A percentile compares a stretch with the other conserved stretches of the same genome.
Conservation (phyloP, 2,329 filamentous ascomycete species). For the Lithohypha guttulata region DNA sequence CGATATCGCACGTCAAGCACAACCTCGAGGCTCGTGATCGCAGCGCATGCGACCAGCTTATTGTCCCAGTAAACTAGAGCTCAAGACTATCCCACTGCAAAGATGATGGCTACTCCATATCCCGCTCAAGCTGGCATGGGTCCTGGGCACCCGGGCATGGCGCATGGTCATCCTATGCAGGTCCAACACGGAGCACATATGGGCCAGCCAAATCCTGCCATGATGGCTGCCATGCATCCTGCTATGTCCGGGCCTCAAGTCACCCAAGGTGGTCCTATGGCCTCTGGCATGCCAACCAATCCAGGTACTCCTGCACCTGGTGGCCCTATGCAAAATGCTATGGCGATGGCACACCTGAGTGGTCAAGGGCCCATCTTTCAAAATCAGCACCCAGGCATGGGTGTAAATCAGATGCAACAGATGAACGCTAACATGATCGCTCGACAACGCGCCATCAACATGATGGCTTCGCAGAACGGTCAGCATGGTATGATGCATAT, state of each 20-base stretch:
- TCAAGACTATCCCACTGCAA: conserved; percentile 25
- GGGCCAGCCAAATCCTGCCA: conserved; percentile 36
- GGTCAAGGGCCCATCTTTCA: conserved; percentile 47
- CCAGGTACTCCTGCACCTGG: conserved; percentile 41
- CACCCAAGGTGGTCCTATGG: conserved; percentile 53
- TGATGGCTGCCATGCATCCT: conserved; percentile 49
- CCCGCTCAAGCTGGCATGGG: conserved; percentile 48
- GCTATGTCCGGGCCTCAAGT: conserved; percentile 52
- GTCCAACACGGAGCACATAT: conserved; percentile 47
- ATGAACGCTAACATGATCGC: conserved; percentile 16
- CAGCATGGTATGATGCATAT: conserved; percentile 8
- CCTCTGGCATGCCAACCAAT: conserved; percentile 52
- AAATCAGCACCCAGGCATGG: conserved; percentile 23
- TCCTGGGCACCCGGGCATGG: conserved; percentile 44
- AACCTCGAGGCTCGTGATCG: no score
- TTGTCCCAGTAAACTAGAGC: background rate
- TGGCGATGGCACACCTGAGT: conserved; percentile 51
- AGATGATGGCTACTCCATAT: conserved; percentile 46
- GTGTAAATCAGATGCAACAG: conserved; percentile 20
- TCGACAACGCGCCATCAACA: conserved; percentile 22
- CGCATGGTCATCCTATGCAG: conserved; percentile 51
- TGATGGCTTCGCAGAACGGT: conserved; percentile 22
- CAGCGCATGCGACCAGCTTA: no score
- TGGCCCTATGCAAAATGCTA: conserved; percentile 41
- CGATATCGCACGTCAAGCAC: no score